Evolutionary conservation across 2,329 filamentous ascomycete species (phyloP).

Genomic region (Fonsecaea erecta): DNA sequence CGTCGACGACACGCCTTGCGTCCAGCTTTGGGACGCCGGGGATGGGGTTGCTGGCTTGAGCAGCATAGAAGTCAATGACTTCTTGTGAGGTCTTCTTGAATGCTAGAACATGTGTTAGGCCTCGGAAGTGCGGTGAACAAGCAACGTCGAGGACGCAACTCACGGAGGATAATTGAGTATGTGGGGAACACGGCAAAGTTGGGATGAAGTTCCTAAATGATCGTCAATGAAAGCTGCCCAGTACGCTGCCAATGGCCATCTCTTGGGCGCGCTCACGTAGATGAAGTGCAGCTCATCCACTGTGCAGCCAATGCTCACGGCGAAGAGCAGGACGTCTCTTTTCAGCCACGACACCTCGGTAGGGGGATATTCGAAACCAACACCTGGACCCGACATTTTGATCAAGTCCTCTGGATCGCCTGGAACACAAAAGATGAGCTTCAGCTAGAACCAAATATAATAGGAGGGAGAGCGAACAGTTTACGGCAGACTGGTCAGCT

Average conservation of each 20-base stretch:
- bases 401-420: background rate
- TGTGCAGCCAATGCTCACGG: constrained; percentile 82
- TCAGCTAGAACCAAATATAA: background rate
- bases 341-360: constrained; percentile 81
- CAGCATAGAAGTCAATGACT: constrained; percentile 81
- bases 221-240: background rate
- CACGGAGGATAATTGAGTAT: constrained; percentile 79
- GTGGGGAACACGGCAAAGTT: constrained; percentile 88
- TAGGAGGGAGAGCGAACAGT: background rate
- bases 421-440: background rate
- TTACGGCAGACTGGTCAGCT: background rate
- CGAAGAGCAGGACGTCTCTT: constrained; percentile 87
- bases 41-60: constrained; percentile 68
- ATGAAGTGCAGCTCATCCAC: constrained; percentile 88
- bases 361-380: constrained; percentile 78
- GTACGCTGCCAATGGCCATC: background rate
- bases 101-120: constrained; percentile 47
- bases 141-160: constrained; percentile 39
- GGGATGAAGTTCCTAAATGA: constrained; percentile 75
- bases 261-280: constrained; percentile 64
- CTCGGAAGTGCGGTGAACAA: background rate
- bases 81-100: constrained; percentile 80
- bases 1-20: constrained; percentile 74
- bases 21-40: constrained; percentile 79
- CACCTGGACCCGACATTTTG: constrained; percentile 58